Conservation (phyloP, 805 yeast species). For the Wickerhamiella galacta region DNA sequence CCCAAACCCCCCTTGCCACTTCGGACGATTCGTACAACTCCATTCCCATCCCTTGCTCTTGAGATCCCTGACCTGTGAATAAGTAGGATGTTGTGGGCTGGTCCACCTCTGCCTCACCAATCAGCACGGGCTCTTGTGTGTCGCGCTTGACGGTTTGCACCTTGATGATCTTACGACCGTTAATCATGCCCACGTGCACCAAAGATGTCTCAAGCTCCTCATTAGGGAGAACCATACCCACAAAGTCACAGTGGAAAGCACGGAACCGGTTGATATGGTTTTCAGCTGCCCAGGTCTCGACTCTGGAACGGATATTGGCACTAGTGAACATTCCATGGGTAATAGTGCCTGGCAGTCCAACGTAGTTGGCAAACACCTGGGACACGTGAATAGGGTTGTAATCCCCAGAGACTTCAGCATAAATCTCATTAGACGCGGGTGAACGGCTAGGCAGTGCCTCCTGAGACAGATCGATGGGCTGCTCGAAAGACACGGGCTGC, state of each 20-base stretch:
- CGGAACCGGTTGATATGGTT: slow-evolving; percentile 91
- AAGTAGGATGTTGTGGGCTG: slow-evolving; percentile 95
- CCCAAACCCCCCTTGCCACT: slow-evolving; percentile 94
- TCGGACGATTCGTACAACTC: slow-evolving; percentile 80
- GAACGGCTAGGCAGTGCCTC: slow-evolving; percentile 37
- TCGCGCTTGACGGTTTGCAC: slow-evolving; percentile 76
- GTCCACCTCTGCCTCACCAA: slow-evolving; percentile 97
- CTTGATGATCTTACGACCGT: slow-evolving; percentile 93
- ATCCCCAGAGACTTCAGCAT: slow-evolving; percentile 95
- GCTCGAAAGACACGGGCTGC: slow-evolving; percentile 82
- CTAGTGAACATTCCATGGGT: slow-evolving; percentile 99
- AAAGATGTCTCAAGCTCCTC: slow-evolving; percentile 72
- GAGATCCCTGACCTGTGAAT: slow-evolving; percentile 99
- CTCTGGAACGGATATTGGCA: slow-evolving; percentile 85
- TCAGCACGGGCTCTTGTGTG: slow-evolving; percentile 58
- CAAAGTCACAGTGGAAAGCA: slow-evolving; percentile 79
- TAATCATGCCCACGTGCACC: slow-evolving; percentile 96
- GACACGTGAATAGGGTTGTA: slow-evolving; percentile 97
- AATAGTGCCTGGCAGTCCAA: slow-evolving; percentile 89
- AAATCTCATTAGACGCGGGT: slow-evolving; percentile 91
- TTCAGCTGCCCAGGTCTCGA: slow-evolving; percentile 97
- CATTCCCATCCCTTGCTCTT: slow-evolving; percentile 99
- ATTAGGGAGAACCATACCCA: slow-evolving; percentile 96
- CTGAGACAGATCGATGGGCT: slow-evolving; percentile 66
- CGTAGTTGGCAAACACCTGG: slow-evolving; percentile 84